Percentiles rank a stretch among this genome's conserved stretches.
These are phyloP conservation scores for Acidiella bohemica DNA, from an alignment of 495 filamentous ascomycete genomes.

Conservation along the genomic window DNA sequence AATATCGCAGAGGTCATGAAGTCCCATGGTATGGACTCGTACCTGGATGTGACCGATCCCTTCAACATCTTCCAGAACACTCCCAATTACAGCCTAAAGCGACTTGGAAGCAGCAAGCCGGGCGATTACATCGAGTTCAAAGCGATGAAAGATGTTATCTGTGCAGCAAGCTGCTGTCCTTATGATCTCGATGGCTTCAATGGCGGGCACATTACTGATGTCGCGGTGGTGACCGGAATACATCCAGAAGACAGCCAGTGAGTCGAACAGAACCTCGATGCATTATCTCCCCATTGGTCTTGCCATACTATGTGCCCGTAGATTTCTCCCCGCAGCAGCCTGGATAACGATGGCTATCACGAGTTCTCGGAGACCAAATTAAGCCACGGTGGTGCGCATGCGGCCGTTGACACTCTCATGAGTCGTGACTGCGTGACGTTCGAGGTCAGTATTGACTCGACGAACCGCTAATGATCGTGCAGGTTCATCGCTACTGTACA, in stretches of 20 bases:
- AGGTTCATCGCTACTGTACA: too few species aligned
- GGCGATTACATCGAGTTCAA: conserved; percentile 32
- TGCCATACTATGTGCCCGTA: too few species aligned
- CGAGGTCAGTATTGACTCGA: too few species aligned
- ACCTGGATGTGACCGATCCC: conserved; percentile 28
- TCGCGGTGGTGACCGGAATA: conserved; percentile 25
- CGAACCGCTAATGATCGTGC: too few species aligned
- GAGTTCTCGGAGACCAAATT: too few species aligned
- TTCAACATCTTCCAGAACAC: conserved; percentile 29
- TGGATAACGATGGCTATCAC: too few species aligned
- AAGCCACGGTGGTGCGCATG: too few species aligned
- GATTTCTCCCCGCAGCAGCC: too few species aligned
- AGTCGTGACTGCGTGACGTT: too few species aligned
- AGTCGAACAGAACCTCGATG: neutral
- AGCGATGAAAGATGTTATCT: conserved; percentile 27
- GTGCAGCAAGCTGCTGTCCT: conserved; percentile 29
- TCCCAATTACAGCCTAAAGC: conserved; percentile 29
- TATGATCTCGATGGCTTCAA: conserved; percentile 32
- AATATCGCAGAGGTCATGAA: conserved; percentile 30
- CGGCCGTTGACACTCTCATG: too few species aligned
- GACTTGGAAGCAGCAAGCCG: conserved; percentile 23
- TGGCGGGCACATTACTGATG: conserved; percentile 29
- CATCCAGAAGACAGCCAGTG: neutral
- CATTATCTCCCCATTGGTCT: too few species aligned
- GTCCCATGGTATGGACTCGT: conserved; percentile 17